A percentile compares a stretch with the other conserved stretches of the same genome.
Evolutionary conservation across 805 yeast genomes (phyloP).

Genomic region (Teunomyces gatunensis): DNA sequence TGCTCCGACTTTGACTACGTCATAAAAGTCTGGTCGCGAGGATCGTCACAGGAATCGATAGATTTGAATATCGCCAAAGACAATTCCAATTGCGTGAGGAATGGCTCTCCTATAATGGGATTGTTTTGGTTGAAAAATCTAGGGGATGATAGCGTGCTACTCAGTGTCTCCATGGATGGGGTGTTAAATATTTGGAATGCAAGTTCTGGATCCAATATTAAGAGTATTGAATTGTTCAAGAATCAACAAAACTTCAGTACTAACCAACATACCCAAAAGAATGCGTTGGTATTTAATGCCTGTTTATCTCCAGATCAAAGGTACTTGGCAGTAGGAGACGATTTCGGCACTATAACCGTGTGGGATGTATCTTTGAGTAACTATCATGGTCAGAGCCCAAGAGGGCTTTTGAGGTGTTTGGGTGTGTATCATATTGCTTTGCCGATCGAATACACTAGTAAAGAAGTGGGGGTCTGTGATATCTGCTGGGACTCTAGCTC

Average conservation of each 20-base stretch:
- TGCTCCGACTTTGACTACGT: conserved; percentile 70
- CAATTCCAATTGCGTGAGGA: conserved; percentile 22
- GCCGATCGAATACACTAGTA: conserved; percentile 5
- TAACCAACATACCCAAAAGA: conserved; percentile 32
- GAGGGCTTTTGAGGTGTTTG: conserved; percentile 23
- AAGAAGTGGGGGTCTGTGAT: conserved; percentile 34
- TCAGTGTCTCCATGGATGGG: conserved; percentile 71
- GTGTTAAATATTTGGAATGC: conserved; percentile 67
- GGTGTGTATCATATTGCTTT: conserved; percentile 20
- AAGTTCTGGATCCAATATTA: conserved; percentile 36
- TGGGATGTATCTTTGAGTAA: conserved; percentile 39
- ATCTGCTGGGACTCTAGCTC: conserved; percentile 35
- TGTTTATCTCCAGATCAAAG: conserved; percentile 48
- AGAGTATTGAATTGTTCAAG: conserved; percentile 29
- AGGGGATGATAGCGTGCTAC: conserved; percentile 22
- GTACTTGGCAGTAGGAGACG: conserved; percentile 62
- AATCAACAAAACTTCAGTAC: conserved; percentile 22
- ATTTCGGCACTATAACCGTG: conserved; percentile 55
- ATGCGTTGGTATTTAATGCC: conserved; percentile 55
- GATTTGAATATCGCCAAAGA: conserved; percentile 23
- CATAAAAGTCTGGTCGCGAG: conserved; percentile 74
- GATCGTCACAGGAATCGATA: conserved; percentile 49
- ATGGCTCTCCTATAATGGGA: conserved; percentile 55
- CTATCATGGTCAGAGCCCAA: conserved; percentile 9
- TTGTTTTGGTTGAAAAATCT: conserved; percentile 51